Base-by-base conservation (phyloP, 805 yeast genomes). In the Yamadazyma akitaensis region DNA sequence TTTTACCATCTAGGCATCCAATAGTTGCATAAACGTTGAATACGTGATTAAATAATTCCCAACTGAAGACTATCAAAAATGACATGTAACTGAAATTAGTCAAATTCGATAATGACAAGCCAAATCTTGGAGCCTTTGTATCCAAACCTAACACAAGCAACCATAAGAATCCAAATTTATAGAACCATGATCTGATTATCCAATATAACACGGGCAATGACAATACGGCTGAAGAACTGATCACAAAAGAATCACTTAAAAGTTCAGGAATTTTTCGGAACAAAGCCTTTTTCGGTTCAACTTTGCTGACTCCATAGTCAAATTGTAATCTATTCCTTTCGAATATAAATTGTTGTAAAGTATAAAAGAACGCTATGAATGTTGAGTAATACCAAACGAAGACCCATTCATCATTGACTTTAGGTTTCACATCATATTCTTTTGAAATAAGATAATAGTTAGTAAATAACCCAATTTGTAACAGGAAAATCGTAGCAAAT, bases 1-100 rank as follows among this genome's bases (percentile, higher is more conserved):
- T 79, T 16, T 79, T 80, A 40, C 84, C 82, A 54, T 82, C 84
- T 43, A 86, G 58, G 60, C 92, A 85, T 2, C 94, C 92, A 52
- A 84, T 75, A 12, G 84, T 75, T 46, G 87, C 75, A 58, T 84
- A 85, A 2, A 85, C 84, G 55, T 81, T 72, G 58, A 77, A 85
- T 0, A 81, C 64, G 46, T 78, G 74, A 57, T 83, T 82, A 19
- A 77, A 60, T 8, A 75, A 39, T 55, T 85, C 90, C 79, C 85
- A 79, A 10, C 61, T 54, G 32, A 71, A 57, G 33, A 67, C 61
- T 18, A 67, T 51, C n/a, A 71, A 54, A 50, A 60, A 73, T 26
- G 71, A 65, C 2, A 64, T 57, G 18, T 58, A 57, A 3, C 64
- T 57, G 16, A 70, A 56, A 49, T 59, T 64, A 13, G 64, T 14